These are phyloP conservation scores for Aspergillus carbonarius DNA, from an alignment of 2,329 filamentous ascomycete genomes.

Conservation along the genomic window DNA sequence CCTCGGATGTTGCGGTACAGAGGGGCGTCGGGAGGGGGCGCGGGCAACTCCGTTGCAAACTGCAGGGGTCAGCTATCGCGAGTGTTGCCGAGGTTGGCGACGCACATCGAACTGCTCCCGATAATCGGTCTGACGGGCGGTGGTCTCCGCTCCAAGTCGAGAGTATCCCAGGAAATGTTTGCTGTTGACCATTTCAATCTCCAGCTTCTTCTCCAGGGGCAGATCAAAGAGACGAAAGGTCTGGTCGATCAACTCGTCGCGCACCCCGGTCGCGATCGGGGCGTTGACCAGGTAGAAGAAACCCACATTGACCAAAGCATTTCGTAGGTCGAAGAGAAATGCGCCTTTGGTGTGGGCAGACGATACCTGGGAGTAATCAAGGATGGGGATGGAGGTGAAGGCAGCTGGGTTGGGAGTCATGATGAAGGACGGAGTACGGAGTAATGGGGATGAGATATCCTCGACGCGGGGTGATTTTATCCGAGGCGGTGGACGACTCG, in stretches of 20 bases:
- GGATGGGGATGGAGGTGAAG: constrained; percentile 33
- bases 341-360: constrained; percentile 22
- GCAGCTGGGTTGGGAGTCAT: constrained; percentile 25
- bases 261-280: constrained; percentile 22
- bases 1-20: constrained; percentile 36
- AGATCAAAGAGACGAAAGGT: constrained; percentile 46
- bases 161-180: constrained; percentile 41
- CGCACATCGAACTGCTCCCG: constrained; percentile 40
- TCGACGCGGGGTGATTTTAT: background rate
- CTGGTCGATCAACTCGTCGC: constrained; percentile 36
- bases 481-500: background rate
- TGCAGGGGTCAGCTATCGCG: constrained; percentile 9
- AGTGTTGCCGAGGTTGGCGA: constrained; percentile 18
- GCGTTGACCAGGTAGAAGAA: constrained; percentile 38
- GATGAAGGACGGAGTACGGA: too few relatives aligned
- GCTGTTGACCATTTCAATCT: constrained; percentile 47
- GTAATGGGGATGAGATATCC: background rate
- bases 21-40: constrained; percentile 33
- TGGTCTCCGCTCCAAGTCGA: constrained; percentile 35
- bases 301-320: constrained; percentile 36
- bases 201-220: constrained; percentile 47
- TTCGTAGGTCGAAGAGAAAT: constrained; percentile 31
- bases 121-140: constrained; percentile 32
- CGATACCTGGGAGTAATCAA: constrained; percentile 29
- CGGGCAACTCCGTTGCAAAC: constrained; percentile 40